Evolutionary conservation across 345 rosid species (phyloP).

Genomic region (Abelmoschus esculentus): DNA sequence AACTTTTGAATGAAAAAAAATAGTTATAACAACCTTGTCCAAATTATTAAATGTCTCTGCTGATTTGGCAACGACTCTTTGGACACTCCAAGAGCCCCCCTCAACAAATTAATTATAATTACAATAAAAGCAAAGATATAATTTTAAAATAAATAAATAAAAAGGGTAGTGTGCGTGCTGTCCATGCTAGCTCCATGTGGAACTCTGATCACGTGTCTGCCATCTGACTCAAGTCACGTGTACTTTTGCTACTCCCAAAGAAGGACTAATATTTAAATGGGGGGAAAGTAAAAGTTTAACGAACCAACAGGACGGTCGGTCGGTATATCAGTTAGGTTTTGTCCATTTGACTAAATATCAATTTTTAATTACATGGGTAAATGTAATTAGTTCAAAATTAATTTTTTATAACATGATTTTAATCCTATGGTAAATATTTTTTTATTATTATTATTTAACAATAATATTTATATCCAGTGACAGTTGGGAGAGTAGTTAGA

Average conservation of each 20-base stretch:
- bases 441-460: too few relatives aligned
- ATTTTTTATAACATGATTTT: too few relatives aligned
- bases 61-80: neutral
- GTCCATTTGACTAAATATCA: neutral
- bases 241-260: slow-evolving; percentile 21
- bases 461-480: too few relatives aligned
- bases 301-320: neutral
- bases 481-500: too few relatives aligned
- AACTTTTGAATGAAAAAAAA: too few relatives aligned
- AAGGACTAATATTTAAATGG: neutral
- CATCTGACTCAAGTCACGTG: slow-evolving; percentile 59
- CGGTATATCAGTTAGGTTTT: neutral
- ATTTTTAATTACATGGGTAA: too few relatives aligned
- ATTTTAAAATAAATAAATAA: neutral
- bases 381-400: too few relatives aligned
- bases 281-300: neutral
- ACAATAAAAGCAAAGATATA: neutral
- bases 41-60: neutral
- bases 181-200: slow-evolving; percentile 55
- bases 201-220: slow-evolving; percentile 33
- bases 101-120: neutral
- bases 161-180: slow-evolving; percentile 37
- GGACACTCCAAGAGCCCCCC: slow-evolving; percentile 15
- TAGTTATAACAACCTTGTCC: neutral
- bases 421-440: too few relatives aligned